Conservation (phyloP, 2,329 filamentous ascomycete species). For the Exophiala mesophila region DNA sequence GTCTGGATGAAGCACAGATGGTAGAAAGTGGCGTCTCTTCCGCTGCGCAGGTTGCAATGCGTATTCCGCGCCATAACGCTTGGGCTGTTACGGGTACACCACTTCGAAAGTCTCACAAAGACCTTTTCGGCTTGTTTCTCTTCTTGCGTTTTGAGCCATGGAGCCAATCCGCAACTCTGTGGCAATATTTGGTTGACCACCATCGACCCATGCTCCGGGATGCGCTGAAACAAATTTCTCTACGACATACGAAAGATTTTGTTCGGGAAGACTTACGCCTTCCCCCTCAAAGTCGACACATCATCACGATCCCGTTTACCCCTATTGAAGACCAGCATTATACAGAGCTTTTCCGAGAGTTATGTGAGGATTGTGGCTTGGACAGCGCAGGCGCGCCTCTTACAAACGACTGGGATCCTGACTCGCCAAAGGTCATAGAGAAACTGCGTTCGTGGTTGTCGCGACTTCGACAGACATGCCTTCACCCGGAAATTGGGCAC, state of each 20-base stretch:
- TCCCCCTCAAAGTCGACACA: constrained; percentile 76
- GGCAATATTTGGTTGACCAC: constrained; percentile 59
- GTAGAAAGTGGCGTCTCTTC: constrained; percentile 83
- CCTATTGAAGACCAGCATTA: constrained; percentile 91
- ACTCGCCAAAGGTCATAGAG: constrained; percentile 54
- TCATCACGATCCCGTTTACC: constrained; percentile 86
- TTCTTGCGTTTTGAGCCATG: constrained; percentile 80
- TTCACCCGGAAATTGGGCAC: constrained; percentile 77
- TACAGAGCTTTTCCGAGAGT: constrained; percentile 65
- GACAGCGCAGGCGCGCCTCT: constrained; percentile 60
- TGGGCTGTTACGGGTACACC: constrained; percentile 95
- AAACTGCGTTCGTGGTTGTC: constrained; percentile 76
- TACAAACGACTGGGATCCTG: constrained; percentile 58
- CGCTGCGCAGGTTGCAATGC: constrained; percentile 71
- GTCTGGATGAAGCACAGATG: constrained; percentile 72
- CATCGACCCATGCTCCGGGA: constrained; percentile 61
- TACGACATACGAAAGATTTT: constrained; percentile 80
- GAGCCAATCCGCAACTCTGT: constrained; percentile 58
- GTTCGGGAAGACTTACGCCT: constrained; percentile 74
- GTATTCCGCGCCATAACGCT: constrained; percentile 77
- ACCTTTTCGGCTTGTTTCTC: constrained; percentile 72
- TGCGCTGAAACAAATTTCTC: constrained; percentile 66
- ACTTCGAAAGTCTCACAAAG: constrained; percentile 70
- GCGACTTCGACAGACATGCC: constrained; percentile 71
- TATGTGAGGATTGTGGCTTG: constrained; percentile 66